phyloP scores from a whole-genome alignment of 768 basidiomycete species.

The Gloeostereum incarnatum region DNA sequence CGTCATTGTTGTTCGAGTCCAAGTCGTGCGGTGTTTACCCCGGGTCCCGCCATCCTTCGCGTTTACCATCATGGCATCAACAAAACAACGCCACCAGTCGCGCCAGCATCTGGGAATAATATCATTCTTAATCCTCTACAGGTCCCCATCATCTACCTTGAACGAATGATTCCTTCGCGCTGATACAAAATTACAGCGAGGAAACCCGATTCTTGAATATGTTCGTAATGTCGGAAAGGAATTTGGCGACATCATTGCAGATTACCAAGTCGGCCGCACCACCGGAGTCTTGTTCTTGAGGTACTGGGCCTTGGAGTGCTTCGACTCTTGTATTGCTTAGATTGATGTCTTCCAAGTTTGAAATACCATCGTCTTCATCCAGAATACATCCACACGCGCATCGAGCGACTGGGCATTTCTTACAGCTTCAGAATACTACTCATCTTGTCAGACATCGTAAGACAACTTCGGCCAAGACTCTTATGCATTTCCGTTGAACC shows the following conservation, averaged over 20 bases:
- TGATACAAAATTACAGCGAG: too few relatives aligned
- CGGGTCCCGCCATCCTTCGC: too few relatives aligned
- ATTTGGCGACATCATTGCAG: slow-evolving; percentile 87
- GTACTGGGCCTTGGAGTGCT: slow-evolving; percentile 24
- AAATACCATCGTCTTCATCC: slow-evolving; percentile 96
- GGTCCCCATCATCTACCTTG: slow-evolving; percentile 26
- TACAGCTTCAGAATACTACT: slow-evolving; percentile 84
- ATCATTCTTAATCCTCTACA: slow-evolving; percentile 57
- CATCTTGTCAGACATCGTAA: slow-evolving; percentile 84
- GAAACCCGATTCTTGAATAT: slow-evolving; percentile 82
- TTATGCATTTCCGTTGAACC: not conserved
- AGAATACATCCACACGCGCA: slow-evolving; percentile 89
- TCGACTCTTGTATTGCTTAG: not conserved
- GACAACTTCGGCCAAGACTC: slow-evolving; percentile 18
- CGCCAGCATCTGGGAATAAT: slow-evolving; percentile 55
- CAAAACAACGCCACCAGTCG: slow-evolving; percentile 45
- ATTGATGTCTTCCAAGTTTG: slow-evolving; percentile 37
- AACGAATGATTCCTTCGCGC: too few relatives aligned
- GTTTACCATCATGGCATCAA: too few relatives aligned
- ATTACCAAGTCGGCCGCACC: slow-evolving; percentile 93
- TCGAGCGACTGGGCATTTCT: slow-evolving; percentile 73
- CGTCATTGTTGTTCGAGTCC: too few relatives aligned
- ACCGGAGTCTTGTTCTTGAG: slow-evolving; percentile 90
- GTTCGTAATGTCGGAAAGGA: slow-evolving; percentile 90
- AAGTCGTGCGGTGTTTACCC: too few relatives aligned